Evolutionary conservation across 2,329 filamentous ascomycete genomes (phyloP).

Genomic region (Pezicula neosporulosa): DNA sequence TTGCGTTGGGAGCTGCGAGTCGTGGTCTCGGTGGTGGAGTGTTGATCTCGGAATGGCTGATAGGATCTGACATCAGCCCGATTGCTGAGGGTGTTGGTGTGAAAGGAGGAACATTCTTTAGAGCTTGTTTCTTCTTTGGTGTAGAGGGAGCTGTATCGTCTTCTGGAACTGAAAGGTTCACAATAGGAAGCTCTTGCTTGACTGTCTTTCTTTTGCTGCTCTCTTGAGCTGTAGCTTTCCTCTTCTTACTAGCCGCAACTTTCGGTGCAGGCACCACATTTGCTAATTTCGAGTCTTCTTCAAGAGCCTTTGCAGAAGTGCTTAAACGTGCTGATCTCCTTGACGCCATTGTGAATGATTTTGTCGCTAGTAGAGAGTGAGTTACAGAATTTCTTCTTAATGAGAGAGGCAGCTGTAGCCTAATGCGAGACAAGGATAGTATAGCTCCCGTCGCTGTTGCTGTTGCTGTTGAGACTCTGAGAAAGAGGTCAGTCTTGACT

Average conservation of each 20-base stretch:
- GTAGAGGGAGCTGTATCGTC: conserved; percentile 12
- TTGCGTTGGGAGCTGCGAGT: conserved; percentile 59
- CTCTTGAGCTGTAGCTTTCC: conserved; percentile 15
- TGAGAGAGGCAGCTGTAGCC: conserved; percentile 12
- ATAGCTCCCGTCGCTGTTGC: conserved; percentile 1
- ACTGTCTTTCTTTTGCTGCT: conserved; percentile 23
- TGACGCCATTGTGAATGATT: conserved; percentile 18
- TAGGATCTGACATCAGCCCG: conserved; percentile 40
- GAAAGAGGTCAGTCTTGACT: no score
- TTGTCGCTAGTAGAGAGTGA: not conserved
- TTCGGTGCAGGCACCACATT: conserved; percentile 4
- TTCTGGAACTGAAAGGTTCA: conserved; percentile 3
- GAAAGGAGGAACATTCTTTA: conserved; percentile 27
- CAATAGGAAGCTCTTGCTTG: conserved; percentile 6
- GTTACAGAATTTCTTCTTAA: conserved; percentile 6
- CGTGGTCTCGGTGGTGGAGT: conserved; percentile 33
- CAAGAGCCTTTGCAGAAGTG: conserved; percentile 8
- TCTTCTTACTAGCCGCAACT: conserved; percentile 19
- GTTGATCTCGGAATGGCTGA: conserved; percentile 34
- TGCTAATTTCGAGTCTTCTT: conserved; percentile 5
- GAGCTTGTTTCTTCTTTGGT: conserved; percentile 22
- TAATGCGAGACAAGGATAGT: conserved; percentile 4
- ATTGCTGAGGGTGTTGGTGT: conserved; percentile 48
- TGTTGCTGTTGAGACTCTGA: not conserved
- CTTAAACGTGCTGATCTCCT: conserved; percentile 25